Conservation (phyloP, 257 asterid genomes). For the Gynochthodes officinalis region DNA sequence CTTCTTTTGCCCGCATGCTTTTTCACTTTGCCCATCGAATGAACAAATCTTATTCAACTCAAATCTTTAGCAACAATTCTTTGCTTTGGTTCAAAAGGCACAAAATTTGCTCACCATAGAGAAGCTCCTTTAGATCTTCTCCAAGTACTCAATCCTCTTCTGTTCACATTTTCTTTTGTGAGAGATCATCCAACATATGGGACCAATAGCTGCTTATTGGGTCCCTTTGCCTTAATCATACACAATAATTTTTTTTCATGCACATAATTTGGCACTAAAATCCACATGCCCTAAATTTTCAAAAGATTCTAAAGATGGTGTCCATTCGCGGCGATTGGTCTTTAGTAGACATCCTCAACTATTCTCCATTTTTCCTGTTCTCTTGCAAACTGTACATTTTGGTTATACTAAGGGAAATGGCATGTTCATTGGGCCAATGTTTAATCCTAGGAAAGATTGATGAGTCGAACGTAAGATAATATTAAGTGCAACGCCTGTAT, state of each 20-base stretch:
- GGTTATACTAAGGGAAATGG: too few species aligned
- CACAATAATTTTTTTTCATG: slow-evolving; percentile 21
- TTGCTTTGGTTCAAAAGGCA: slow-evolving; percentile 6
- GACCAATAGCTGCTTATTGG: slow-evolving; percentile 26
- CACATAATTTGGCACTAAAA: slow-evolving; percentile 47
- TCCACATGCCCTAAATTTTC: slow-evolving; percentile 12
- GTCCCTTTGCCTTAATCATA: slow-evolving; percentile 35
- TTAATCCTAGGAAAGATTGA: too few species aligned
- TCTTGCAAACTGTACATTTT: too few species aligned
- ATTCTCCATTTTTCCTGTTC: slow-evolving; percentile 5
- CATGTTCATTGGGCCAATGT: too few species aligned
- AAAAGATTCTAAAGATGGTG: slow-evolving; percentile 21
- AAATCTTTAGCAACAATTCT: background rate
- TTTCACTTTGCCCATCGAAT: slow-evolving; percentile 22
- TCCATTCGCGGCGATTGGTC: slow-evolving; percentile 22
- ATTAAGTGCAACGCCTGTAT: too few species aligned
- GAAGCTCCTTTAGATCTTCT: slow-evolving; percentile 3
- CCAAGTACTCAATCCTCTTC: background rate
- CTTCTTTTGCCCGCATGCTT: slow-evolving; percentile 17
- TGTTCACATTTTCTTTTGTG: slow-evolving; percentile 33
- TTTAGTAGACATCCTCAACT: background rate
- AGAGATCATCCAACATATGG: slow-evolving; percentile 14
- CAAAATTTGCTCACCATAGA: background rate
- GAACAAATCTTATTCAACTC: slow-evolving; percentile 23
- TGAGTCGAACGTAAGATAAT: too few species aligned